These are phyloP conservation scores for Penicillium digitatum DNA, from an alignment of 2,329 filamentous ascomycete genomes.

Conservation along the genomic window DNA sequence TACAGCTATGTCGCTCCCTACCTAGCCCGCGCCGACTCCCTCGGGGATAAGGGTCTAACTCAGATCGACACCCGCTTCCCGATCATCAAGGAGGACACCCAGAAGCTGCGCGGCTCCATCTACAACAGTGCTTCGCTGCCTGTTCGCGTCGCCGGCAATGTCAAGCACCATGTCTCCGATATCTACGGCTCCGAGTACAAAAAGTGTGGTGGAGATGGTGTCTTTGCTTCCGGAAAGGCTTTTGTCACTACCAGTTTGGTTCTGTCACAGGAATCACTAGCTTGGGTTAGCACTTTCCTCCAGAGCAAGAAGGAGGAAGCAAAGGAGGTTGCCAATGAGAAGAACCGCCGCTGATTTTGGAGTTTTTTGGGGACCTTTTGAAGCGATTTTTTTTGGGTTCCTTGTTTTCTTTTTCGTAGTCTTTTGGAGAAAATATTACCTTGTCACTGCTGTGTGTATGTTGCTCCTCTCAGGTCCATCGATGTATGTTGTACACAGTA, in stretches of 20 bases:
- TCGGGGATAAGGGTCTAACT: slow-evolving; percentile 68
- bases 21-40: slow-evolving; percentile 71
- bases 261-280: slow-evolving; percentile 61
- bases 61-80: slow-evolving; percentile 69
- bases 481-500: neutral
- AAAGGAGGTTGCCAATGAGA: slow-evolving; percentile 54
- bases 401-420: neutral
- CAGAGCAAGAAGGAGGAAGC: slow-evolving; percentile 60
- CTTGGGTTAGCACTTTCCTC: slow-evolving; percentile 58
- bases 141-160: slow-evolving; percentile 58
- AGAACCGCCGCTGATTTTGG: slow-evolving; percentile 29
- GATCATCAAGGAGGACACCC: slow-evolving; percentile 69
- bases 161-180: slow-evolving; percentile 45
- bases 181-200: slow-evolving; percentile 46
- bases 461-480: neutral
- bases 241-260: slow-evolving; percentile 64
- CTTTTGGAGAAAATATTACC: slow-evolving; percentile 27
- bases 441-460: neutral
- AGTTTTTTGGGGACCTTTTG: slow-evolving; percentile 3
- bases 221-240: slow-evolving; percentile 67
- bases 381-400: slow-evolving; percentile 2
- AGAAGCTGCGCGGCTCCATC: slow-evolving; percentile 63
- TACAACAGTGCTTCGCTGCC: slow-evolving; percentile 61
- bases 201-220: slow-evolving; percentile 52
- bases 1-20: slow-evolving; percentile 83